These are phyloP conservation scores for Lathyrus tuberosus DNA, from an alignment of 306 rosid species.

Conservation along the genomic window DNA sequence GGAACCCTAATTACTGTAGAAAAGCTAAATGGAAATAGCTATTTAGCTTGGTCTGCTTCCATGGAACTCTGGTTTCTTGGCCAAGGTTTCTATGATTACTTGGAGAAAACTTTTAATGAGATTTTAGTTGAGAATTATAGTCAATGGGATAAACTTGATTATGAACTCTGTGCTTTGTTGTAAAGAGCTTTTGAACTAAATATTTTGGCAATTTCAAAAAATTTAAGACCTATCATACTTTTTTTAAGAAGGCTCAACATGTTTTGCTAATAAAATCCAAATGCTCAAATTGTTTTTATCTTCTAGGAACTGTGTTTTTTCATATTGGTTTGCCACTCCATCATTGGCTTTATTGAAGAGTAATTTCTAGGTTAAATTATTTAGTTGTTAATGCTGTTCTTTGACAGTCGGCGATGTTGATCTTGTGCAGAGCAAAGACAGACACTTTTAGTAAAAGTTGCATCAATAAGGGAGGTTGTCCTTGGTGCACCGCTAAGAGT, in stretches of 20 bases:
- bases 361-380: conserved; percentile 15
- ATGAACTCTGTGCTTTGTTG: neutral
- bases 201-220: neutral
- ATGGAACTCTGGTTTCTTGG: neutral
- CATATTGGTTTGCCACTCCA: neutral
- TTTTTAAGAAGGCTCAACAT: neutral
- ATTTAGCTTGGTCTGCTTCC: neutral
- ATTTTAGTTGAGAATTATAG: neutral
- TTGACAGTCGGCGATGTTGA: conserved; percentile 39
- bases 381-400: conserved; percentile 34
- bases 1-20: neutral
- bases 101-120: neutral
- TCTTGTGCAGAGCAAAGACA: conserved; percentile 72
- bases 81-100: neutral
- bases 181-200: neutral
- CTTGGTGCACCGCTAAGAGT: conserved; percentile 93
- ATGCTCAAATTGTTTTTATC: neutral
- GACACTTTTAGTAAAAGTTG: conserved; percentile 74
- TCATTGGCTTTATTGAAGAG: neutral
- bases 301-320: neutral
- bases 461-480: conserved; percentile 91
- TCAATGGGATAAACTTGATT: neutral
- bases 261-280: neutral
- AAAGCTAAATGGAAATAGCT: neutral
- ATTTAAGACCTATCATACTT: neutral